A percentile compares a stretch with the other conserved stretches of the same genome.
phyloP scores from a whole-genome alignment of 129 eudicot genomes.

The Centaurea solstitialis region DNA sequence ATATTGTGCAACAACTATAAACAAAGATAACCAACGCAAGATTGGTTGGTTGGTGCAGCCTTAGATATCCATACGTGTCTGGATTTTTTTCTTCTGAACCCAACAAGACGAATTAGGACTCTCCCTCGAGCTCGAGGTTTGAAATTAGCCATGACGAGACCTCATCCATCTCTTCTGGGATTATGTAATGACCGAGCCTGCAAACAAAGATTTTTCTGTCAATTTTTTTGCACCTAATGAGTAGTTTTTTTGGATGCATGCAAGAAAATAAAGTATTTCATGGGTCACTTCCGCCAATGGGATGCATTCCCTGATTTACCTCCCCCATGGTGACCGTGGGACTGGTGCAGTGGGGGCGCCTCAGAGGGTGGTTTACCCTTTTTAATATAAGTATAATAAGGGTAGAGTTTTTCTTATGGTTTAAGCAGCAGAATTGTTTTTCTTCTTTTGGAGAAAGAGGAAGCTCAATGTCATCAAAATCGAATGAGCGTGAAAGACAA shows the following conservation, averaged over 20 bases:
- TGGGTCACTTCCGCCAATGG: background rate
- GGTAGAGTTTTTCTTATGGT: background rate
- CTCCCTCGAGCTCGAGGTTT: slow-evolving; percentile 54
- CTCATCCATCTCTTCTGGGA: slow-evolving; percentile 75
- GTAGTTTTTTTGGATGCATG: no score
- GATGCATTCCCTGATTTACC: no score
- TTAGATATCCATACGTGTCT: background rate
- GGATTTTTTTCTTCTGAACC: background rate
- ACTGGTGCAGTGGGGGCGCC: no score
- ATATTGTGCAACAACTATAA: slow-evolving; percentile 3
- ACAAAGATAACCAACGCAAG: background rate
- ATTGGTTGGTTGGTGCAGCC: slow-evolving; percentile 1
- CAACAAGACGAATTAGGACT: background rate
- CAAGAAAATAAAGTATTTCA: background rate
- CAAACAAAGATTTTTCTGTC: slow-evolving; percentile 1
- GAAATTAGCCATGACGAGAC: slow-evolving; percentile 74
- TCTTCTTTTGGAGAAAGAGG: background rate
- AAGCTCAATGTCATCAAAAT: background rate
- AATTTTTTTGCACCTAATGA: background rate
- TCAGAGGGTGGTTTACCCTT: no score
- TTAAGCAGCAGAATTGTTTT: background rate
- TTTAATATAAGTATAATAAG: background rate
- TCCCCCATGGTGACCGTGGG: no score
- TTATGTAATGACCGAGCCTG: slow-evolving; percentile 78
- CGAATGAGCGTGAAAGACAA: background rate